Percentiles rank a stretch among this genome's conserved stretches.
Evolutionary conservation across 306 rosid genomes (phyloP).

Genomic region (Casuarina cunninghamiana): DNA sequence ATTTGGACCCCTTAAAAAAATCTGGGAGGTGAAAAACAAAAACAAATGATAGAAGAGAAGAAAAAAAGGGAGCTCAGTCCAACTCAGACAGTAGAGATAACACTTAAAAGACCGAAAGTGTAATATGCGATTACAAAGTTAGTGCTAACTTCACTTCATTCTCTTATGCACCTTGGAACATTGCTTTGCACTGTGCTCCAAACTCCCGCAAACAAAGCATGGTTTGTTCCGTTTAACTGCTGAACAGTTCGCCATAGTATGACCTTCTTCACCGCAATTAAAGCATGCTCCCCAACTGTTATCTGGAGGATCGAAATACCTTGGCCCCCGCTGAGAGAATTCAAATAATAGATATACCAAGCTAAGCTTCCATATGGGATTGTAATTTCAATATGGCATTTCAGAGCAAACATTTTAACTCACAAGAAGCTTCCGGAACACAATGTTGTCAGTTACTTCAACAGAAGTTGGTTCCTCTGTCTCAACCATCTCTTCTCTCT

Average conservation of each 20-base stretch:
- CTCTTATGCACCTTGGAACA: slow-evolving; percentile 59
- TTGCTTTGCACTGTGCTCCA: slow-evolving; percentile 72
- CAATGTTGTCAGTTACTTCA: slow-evolving; percentile 50
- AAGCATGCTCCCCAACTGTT: slow-evolving; percentile 84
- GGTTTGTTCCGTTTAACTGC: slow-evolving; percentile 68
- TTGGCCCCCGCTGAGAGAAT: slow-evolving; percentile 85
- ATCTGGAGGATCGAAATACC: slow-evolving; percentile 94
- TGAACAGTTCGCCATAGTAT: slow-evolving; percentile 71
- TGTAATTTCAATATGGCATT: slow-evolving; percentile 38
- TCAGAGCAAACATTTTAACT: slow-evolving; percentile 50
- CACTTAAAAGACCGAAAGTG: not conserved
- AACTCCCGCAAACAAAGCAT: slow-evolving; percentile 86
- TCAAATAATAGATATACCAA: slow-evolving; percentile 44
- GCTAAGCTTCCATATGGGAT: slow-evolving; percentile 42
- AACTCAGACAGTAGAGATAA: not conserved
- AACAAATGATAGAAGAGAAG: not conserved
- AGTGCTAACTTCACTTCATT: not conserved
- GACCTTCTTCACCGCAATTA: slow-evolving; percentile 95
- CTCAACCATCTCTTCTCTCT: slow-evolving; percentile 24
- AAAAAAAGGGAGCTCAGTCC: not conserved
- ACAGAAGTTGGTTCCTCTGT: slow-evolving; percentile 37
- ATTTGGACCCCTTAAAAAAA: not conserved
- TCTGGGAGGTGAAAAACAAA: not conserved
- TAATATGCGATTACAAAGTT: not conserved
- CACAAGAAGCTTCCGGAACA: slow-evolving; percentile 87